Percentiles rank a stretch among this genome's conserved stretches.
These are phyloP conservation scores for Scenedesmus sp. DNA, from an alignment of 163 green algal species.

Conservation along the genomic window DNA sequence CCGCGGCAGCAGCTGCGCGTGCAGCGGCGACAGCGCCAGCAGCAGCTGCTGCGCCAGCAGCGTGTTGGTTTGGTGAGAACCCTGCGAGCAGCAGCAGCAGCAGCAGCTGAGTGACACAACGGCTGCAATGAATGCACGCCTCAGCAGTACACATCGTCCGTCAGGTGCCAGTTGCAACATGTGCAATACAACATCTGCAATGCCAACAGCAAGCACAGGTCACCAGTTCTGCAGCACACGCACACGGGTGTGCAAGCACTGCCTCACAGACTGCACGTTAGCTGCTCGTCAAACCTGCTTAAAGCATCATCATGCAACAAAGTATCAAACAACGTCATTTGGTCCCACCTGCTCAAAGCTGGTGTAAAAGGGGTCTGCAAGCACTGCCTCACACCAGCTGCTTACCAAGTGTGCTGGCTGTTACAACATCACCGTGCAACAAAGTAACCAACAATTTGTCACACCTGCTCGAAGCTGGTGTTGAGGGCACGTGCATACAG, in stretches of 20 bases:
- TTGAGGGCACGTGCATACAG: neutral
- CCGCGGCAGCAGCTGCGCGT: slow-evolving; percentile 2
- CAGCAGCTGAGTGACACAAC: neutral
- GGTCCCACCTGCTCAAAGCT: neutral
- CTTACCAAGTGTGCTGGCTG: neutral
- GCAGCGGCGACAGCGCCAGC: slow-evolving; percentile 15
- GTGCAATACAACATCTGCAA: too few relatives aligned
- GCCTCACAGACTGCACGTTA: too few relatives aligned
- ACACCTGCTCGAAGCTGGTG: neutral
- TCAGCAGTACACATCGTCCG: too few relatives aligned
- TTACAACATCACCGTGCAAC: neutral
- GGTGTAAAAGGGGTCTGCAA: neutral
- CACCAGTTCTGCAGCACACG: too few relatives aligned
- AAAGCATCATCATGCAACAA: too few relatives aligned
- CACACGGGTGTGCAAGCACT: too few relatives aligned
- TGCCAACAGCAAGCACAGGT: too few relatives aligned
- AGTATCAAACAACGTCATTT: too few relatives aligned
- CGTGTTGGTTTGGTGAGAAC: neutral
- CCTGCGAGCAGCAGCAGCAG: neutral
- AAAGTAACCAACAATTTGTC: neutral
- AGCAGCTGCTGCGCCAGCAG: slow-evolving; percentile 19
- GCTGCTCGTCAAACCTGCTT: too few relatives aligned
- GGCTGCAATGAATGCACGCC: neutral
- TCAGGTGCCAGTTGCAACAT: too few relatives aligned
- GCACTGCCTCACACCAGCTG: too few relatives aligned